Evolutionary conservation across 257 asterid species (phyloP).

Genomic region (Ocimum tenuiflorum): DNA sequence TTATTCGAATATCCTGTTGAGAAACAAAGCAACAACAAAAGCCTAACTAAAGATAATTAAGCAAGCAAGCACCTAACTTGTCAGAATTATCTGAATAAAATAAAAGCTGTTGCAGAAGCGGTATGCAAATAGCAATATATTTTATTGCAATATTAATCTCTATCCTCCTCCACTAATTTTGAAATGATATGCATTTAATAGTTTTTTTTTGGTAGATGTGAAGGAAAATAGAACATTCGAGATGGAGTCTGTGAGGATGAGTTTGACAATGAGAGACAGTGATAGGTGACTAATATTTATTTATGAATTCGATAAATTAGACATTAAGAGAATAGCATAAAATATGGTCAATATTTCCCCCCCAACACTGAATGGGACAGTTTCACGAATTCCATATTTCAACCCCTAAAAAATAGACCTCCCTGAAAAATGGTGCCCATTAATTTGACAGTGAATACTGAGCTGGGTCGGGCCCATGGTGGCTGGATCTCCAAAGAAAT

Average conservation of each 20-base stretch:
- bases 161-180: constrained; percentile 13
- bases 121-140: background rate
- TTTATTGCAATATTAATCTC: background rate
- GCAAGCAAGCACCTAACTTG: background rate
- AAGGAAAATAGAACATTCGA: constrained; percentile 7
- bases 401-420: background rate
- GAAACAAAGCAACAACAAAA: background rate
- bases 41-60: background rate
- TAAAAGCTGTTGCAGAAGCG: constrained; percentile 11
- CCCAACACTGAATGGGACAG: constrained; percentile 15
- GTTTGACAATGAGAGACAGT: constrained; percentile 14
- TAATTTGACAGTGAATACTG: background rate
- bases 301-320: background rate
- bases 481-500: background rate
- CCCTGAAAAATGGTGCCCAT: constrained; percentile 14
- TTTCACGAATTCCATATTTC: constrained; percentile 14
- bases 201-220: background rate
- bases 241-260: constrained; percentile 12
- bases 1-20: background rate
- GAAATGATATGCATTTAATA: background rate
- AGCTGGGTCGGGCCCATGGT: background rate
- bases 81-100: constrained; percentile 2
- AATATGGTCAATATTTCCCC: background rate
- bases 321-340: background rate
- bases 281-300: constrained; percentile 1